A percentile compares a stretch with the other conserved stretches of the same genome.
These are phyloP conservation scores for Carex parvula DNA, from an alignment of 176 grass and related monocot genomes.

Conservation along the genomic window DNA sequence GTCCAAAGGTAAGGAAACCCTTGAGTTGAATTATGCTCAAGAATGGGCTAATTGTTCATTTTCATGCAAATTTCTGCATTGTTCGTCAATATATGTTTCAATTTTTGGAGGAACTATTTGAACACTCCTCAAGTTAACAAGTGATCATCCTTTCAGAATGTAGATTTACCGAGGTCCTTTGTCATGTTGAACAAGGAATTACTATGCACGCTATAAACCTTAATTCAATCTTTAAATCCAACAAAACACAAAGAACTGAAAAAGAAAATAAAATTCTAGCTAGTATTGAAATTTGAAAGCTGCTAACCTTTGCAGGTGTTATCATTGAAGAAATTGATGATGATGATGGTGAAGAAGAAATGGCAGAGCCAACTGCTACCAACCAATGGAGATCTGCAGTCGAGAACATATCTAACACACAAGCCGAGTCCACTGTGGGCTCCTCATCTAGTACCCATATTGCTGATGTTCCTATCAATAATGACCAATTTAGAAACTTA, in stretches of 20 bases:
- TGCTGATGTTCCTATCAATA: slow-evolving; percentile 1
- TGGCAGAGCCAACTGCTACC: slow-evolving; percentile 27
- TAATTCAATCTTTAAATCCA: background rate
- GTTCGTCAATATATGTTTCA: background rate
- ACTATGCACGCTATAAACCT: background rate
- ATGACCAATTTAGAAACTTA: slow-evolving; percentile 34
- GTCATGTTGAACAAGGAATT: background rate
- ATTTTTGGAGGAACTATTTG: background rate
- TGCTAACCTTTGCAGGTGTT: slow-evolving; percentile 47
- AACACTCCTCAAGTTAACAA: background rate
- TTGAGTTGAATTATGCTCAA: slow-evolving; percentile 13
- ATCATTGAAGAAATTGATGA: slow-evolving; percentile 88
- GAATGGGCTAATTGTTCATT: background rate
- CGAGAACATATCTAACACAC: slow-evolving; percentile 40
- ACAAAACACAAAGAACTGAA: background rate
- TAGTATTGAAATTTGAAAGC: slow-evolving; percentile 8
- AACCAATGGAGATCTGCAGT: slow-evolving; percentile 42
- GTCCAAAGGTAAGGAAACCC: slow-evolving; percentile 16
- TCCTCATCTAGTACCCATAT: slow-evolving; percentile 25
- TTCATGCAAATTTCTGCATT: background rate
- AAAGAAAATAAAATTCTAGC: slow-evolving; percentile 9
- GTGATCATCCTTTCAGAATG: background rate
- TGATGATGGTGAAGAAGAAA: slow-evolving; percentile 41
- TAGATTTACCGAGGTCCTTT: background rate
- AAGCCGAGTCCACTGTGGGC: slow-evolving; percentile 37